A percentile compares a stretch with the other conserved stretches of the same genome.
Conservation (phyloP, 1,284 basidiomycete species). For the Cryptococcus depauperatus region DNA sequence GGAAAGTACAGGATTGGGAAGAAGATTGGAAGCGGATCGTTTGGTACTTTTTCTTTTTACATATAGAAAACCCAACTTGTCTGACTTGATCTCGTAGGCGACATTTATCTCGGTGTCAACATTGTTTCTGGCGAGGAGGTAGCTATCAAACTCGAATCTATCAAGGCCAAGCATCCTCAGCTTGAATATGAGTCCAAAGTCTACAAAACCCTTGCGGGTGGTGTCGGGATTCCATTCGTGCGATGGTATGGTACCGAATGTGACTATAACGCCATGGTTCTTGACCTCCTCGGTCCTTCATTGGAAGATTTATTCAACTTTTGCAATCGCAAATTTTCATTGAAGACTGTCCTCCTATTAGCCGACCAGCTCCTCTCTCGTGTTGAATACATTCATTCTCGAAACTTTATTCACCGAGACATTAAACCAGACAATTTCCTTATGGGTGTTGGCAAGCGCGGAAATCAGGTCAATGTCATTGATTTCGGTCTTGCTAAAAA, state of each 20-base stretch:
- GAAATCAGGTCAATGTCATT: slow-evolving; percentile 99
- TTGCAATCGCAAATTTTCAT: slow-evolving; percentile 94
- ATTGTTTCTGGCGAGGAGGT: slow-evolving; percentile 99
- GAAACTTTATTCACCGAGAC: slow-evolving; percentile 99
- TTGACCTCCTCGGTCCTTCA: slow-evolving; percentile 93
- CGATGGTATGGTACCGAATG: slow-evolving; percentile 99
- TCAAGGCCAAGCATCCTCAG: slow-evolving; percentile 99
- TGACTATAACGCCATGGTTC: slow-evolving; percentile 99
- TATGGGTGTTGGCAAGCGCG: slow-evolving; percentile 99
- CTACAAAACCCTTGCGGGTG: slow-evolving; percentile 94
- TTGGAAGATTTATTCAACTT: slow-evolving; percentile 99
- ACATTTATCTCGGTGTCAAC: slow-evolving; percentile 99
- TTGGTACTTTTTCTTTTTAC: slow-evolving; percentile 57
- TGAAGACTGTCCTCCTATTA: slow-evolving; percentile 94
- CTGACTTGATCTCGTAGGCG: slow-evolving; percentile 54
- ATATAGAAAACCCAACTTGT: neutral
- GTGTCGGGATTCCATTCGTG: slow-evolving; percentile 96
- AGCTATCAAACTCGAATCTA: slow-evolving; percentile 98
- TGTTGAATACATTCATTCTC: slow-evolving; percentile 98
- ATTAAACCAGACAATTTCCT: slow-evolving; percentile 99
- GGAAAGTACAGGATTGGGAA: slow-evolving; percentile 98
- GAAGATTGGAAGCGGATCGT: slow-evolving; percentile 99
- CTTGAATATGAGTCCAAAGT: slow-evolving; percentile 98
- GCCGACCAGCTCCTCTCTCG: slow-evolving; percentile 98
- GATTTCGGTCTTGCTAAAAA: slow-evolving; percentile 99